Base-by-base conservation (phyloP, 768 basidiomycete genomes). In the Trametes sanguinea region DNA sequence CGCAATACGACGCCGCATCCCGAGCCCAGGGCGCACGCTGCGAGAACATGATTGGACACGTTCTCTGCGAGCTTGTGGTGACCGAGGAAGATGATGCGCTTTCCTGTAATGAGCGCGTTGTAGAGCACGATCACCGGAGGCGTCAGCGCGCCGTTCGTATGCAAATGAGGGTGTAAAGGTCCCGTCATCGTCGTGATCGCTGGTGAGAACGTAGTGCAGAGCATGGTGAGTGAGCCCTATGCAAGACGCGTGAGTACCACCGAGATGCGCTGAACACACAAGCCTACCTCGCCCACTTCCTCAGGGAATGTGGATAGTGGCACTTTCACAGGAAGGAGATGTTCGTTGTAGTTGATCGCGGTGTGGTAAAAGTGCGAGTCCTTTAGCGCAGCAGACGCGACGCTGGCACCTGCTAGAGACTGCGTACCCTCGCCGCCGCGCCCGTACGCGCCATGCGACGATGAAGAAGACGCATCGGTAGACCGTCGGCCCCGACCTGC, bases 301-400 rank as follows among this genome's bases (percentile, higher is more conserved):
- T 95, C 93, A 0, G 92, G 83, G 72, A 97, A 98, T 1, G 89
- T 90, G 17, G 86, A 85, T 48, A 97, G 76, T 0, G 97, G 97
- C 74, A 98, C 85, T 69, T 93, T 89, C 71, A 98, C 94, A 13
- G 95, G 95, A 33, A 98, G 74, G 32, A 85, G 84, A 64, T 94
- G 87, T 57, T 88, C 88, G 73, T 88, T 89, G 76, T 95, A 96
- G 13, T 80, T 84, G 57, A 96, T 90, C 10, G 83, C 81, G 1
- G 95, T 92, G 70, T 95, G 88, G 76, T 86, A 98, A 71, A 92
- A 96, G 72, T 98, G 95, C 40, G 95, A 98, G 80, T 99, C 96
- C 68, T 92, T 93, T 51, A 81, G 79, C 66, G 64, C 51, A 5
- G 64, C 61, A 14, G 60, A 52, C 3, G 65, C 57, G 8, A 60